phyloP scores from a whole-genome alignment of 495 filamentous ascomycete genomes.

The Hypoxylon rickii region DNA sequence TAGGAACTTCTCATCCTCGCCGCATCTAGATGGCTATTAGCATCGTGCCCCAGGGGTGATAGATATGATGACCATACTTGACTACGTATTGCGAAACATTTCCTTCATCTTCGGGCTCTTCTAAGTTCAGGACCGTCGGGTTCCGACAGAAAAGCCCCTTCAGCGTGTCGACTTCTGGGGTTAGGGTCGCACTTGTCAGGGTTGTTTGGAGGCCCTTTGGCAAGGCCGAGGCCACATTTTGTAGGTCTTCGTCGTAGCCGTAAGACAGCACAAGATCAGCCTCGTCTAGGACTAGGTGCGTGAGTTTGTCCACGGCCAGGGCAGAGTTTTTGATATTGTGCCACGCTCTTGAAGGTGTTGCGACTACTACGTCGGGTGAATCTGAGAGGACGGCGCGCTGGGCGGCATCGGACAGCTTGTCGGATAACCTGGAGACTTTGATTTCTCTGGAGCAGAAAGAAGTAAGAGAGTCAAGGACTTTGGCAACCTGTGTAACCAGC shows the following conservation, averaged over 20 bases:
- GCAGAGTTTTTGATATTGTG: slow-evolving; percentile 70
- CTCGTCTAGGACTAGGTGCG: slow-evolving; percentile 89
- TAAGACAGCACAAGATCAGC: slow-evolving; percentile 94
- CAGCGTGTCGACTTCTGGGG: slow-evolving; percentile 80
- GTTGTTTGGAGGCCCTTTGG: slow-evolving; percentile 87
- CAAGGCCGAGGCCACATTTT: slow-evolving; percentile 71
- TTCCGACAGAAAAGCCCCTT: slow-evolving; percentile 86
- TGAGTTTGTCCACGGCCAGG: slow-evolving; percentile 69
- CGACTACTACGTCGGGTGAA: slow-evolving; percentile 83
- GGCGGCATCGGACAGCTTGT: slow-evolving; percentile 83
- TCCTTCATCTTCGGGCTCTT: slow-evolving; percentile 69
- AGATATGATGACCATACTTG: slow-evolving; percentile 53
- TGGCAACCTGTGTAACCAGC: slow-evolving; percentile 86
- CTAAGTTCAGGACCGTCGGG: slow-evolving; percentile 75
- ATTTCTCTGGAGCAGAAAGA: slow-evolving; percentile 84
- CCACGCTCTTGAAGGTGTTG: slow-evolving; percentile 80
- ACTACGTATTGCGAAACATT: slow-evolving; percentile 86
- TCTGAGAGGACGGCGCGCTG: slow-evolving; percentile 86
- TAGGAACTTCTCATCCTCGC: slow-evolving; percentile 96
- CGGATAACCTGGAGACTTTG: slow-evolving; percentile 79
- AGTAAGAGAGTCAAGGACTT: slow-evolving; percentile 70
- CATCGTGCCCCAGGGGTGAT: not conserved
- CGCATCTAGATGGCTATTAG: slow-evolving; percentile 60
- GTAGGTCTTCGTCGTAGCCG: slow-evolving; percentile 89
- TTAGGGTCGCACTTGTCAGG: slow-evolving; percentile 91